Base-by-base conservation (phyloP, 2,329 filamentous ascomycete genomes). In the Colletotrichum plurivorum region DNA sequence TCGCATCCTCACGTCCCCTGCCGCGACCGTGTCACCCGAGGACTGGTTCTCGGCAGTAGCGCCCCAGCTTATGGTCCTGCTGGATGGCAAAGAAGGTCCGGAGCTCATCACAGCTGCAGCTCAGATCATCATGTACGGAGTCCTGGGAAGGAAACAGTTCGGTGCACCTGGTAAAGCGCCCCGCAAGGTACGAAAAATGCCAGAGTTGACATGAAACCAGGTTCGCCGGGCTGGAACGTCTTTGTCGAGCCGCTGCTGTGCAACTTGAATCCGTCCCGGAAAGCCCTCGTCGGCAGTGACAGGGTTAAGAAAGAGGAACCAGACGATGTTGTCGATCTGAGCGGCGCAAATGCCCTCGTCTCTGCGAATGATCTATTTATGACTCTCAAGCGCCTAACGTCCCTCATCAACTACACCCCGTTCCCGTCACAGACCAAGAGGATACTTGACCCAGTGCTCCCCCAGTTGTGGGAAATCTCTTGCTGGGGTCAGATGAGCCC, bases 371-470 rank as follows among this genome's bases (percentile, higher is more conserved):
- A 85, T 2, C 77, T 93, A 5, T 79, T 82, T 18, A 76, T 76
- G 41, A 85, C 88, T 1, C 75, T 94, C 2, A 82, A 80, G 39
- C 84, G 90, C 16, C 77, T 94, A 1, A 83, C 82, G 43, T 82
- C 84, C 0, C 78, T 94, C 1, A 76, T 90, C 1, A 81, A 87
- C 20, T 91, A 90, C 0, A 91, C 92, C 73, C 90, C 90, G 0
- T 91, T 92, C 63, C 88, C 90, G 0, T 90, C 90, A 0, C 78
- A 93, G 10, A 87, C 89, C 52, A 89, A 85, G 71, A 83, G 92
- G 58, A 80, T 94, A 0, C 77, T 93, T 2, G 80, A 82, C 3
- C 88, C 88, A 0, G 75, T 93, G 2, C 73, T 92, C 3, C 77
- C 89, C 5, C 86, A 90, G 1, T 79, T 94, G 0, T 94, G 92